Evolutionary conservation across 768 basidiomycete species (phyloP), one percentile per base, ranked within the genome.

Genomic region (Leccinum broughii): DNA sequence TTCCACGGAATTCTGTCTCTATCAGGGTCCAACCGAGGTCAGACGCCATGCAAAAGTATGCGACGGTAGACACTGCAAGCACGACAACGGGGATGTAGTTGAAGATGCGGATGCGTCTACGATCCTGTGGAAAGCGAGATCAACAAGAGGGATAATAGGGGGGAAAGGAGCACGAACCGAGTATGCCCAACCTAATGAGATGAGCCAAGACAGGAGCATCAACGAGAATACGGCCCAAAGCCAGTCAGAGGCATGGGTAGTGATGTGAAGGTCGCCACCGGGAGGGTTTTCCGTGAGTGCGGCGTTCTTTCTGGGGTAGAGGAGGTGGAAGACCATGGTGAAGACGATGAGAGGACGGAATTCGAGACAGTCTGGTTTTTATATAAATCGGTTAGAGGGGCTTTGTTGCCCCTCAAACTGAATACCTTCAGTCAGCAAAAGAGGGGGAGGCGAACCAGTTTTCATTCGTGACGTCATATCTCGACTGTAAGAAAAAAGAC

Each of bases 21-120:
- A 85, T 66, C 39, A 81, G 75, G 0, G 83, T 79, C 48, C 71
- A 72, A 13, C 85, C 84, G 41, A 85, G 75, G 66, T 84, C 77
- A 20, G 83, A 83, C 0, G 83, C 84, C 83, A 85, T 83, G 13
- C 77, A 72, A 69, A 82, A 83, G 73, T 82, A 83, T 1, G 80
- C 69, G 48, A 85, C 70, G 13, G 74, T 64, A 3, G 80, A 73
- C 0, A 82, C 82, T 17, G 77, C 70, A 22, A 85, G 68, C 41
- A 85, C 74, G 58, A 83, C 73, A 35, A 79, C 67, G 51, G 77
- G 77, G 49, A 85, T 70, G 60, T 81, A 80, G 67, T 85, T 82
- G 75, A 84, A 80, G 9, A 80, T 73, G 30, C 83, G 73, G 28
- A 75, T 77, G 46, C 79, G 80, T 6, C 68, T 70, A 11, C 76